Evolutionary conservation across 228 moss, liverwort and hornwort species (phyloP).

Genomic region (Sphagnum magellanicum): DNA sequence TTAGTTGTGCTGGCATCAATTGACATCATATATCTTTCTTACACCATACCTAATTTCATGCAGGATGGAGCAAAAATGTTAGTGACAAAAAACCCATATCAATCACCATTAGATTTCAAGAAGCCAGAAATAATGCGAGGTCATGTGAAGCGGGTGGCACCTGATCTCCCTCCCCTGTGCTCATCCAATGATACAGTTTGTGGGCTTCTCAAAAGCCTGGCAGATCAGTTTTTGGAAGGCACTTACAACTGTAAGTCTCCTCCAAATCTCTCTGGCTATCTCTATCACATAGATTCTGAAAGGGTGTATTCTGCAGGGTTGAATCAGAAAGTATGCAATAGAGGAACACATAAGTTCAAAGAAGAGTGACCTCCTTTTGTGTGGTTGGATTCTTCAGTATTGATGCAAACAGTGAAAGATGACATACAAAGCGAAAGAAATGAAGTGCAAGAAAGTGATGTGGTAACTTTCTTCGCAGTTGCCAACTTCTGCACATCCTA

Average conservation of each 20-base stretch:
- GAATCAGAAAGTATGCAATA: not conserved
- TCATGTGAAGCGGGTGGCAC: slow-evolving; percentile 63
- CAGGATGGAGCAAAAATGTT: slow-evolving; percentile 85
- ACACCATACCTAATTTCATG: not conserved
- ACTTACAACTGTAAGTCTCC: slow-evolving; percentile 78
- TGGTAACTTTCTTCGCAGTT: slow-evolving; percentile 69
- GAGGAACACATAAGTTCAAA: too few species aligned
- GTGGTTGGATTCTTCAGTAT: slow-evolving; percentile 28
- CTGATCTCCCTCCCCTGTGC: slow-evolving; percentile 32
- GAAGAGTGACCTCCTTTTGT: too few species aligned
- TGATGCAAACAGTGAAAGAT: slow-evolving; percentile 88
- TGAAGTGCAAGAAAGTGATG: slow-evolving; percentile 46
- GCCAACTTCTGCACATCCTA: slow-evolving; percentile 75
- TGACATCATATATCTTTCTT: not conserved
- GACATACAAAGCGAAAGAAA: slow-evolving; percentile 76
- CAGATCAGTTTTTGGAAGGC: slow-evolving; percentile 69
- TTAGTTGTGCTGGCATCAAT: not conserved
- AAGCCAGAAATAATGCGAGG: slow-evolving; percentile 95
- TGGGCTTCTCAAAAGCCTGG: slow-evolving; percentile 62
- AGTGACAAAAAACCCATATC: slow-evolving; percentile 53
- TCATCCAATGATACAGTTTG: slow-evolving; percentile 51
- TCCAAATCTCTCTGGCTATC: not conserved
- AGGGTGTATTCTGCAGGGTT: not conserved
- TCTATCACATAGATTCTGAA: not conserved
- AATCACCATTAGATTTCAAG: slow-evolving; percentile 69